phyloP scores from a whole-genome alignment of 139 green algal species.

The Ulvella scutata region DNA sequence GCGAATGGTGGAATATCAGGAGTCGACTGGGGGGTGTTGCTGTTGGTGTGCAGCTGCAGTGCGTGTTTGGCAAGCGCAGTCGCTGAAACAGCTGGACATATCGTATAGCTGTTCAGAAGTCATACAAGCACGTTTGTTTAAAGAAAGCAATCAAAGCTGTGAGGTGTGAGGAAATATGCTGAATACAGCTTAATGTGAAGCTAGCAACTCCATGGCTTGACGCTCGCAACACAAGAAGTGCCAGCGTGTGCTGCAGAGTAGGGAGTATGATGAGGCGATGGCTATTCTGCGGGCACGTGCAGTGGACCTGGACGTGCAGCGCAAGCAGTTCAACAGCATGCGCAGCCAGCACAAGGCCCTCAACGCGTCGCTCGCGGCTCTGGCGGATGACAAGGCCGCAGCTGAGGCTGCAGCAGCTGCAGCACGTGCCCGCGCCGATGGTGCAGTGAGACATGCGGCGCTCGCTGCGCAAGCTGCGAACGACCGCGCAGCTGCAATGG shows the following conservation, averaged over 20 bases:
- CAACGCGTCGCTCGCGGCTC: neutral
- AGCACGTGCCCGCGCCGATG: neutral
- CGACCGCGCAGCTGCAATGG: conserved; percentile 4
- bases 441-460: neutral
- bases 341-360: neutral
- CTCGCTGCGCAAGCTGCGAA: neutral
- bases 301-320: neutral
- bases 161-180: no score
- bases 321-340: neutral
- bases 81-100: no score
- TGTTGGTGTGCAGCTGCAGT: no score
- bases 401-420: neutral
- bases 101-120: no score
- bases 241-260: neutral
- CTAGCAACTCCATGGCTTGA: no score
- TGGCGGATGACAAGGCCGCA: neutral
- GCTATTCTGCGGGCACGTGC: neutral
- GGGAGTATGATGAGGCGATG: conserved; percentile 1
- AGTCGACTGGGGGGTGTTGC: no score
- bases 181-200: no score
- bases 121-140: no score
- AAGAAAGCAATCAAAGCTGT: no score
- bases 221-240: no score
- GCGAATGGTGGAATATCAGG: no score
- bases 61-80: no score